These are phyloP conservation scores for Boletus subparvulus DNA, from an alignment of 768 basidiomycete species.

Conservation along the genomic window DNA sequence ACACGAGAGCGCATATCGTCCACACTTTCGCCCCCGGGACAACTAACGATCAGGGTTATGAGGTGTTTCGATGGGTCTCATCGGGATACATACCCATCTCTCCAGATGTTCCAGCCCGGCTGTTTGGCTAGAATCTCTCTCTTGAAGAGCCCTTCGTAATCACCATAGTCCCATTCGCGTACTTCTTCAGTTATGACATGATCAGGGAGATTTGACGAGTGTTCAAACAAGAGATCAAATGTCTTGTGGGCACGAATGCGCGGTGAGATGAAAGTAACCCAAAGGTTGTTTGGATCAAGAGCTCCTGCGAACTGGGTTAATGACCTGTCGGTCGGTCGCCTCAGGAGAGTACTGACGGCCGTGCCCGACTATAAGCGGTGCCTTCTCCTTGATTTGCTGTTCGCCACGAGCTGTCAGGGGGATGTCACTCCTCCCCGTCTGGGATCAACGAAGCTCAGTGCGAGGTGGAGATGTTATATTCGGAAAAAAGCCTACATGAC, in stretches of 20 bases:
- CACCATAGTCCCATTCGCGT: constrained; percentile 90
- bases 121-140: constrained; percentile 69
- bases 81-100: constrained; percentile 58
- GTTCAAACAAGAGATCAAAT: constrained; percentile 74
- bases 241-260: constrained; percentile 82
- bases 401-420: constrained; percentile 80
- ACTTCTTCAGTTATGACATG: constrained; percentile 64
- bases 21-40: constrained; percentile 84
- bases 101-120: constrained; percentile 80
- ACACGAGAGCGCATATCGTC: constrained; percentile 78
- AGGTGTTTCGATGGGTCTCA: background rate
- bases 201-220: constrained; percentile 44
- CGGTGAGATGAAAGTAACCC: constrained; percentile 81
- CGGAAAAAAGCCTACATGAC: constrained; percentile 50
- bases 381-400: constrained; percentile 63
- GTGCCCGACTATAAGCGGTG: constrained; percentile 66
- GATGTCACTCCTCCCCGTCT: constrained; percentile 90
- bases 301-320: constrained; percentile 44
- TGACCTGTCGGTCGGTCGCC: background rate
- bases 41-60: constrained; percentile 43
- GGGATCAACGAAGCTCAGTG: constrained; percentile 2
- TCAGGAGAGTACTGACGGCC: constrained; percentile 55
- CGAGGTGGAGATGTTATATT: background rate
- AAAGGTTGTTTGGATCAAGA: constrained; percentile 78
- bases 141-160: constrained; percentile 82